phyloP scores from a whole-genome alignment of 306 rosid species.

The Gastrolobium bilobum region DNA sequence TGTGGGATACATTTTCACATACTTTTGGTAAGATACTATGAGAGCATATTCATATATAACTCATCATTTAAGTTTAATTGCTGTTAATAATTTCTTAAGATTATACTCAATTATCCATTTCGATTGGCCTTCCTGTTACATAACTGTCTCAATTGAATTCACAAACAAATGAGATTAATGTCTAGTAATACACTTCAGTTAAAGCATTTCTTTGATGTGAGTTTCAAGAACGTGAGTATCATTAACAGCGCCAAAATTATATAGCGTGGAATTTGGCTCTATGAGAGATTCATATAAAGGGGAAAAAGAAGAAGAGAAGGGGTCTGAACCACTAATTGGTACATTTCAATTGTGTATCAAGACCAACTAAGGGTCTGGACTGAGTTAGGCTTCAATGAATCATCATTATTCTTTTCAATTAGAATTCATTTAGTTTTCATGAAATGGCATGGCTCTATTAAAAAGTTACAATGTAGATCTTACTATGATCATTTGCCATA shows the following conservation, averaged over 20 bases:
- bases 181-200: not conserved
- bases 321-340: no score
- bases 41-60: not conserved
- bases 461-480: no score
- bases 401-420: not conserved
- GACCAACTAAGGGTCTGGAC: no score
- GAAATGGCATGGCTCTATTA: no score
- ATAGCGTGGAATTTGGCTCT: no score
- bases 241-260: no score
- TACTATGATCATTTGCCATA: no score
- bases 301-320: no score
- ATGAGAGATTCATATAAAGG: no score
- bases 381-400: not conserved
- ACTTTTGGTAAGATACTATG: conserved; percentile 55
- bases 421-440: not conserved
- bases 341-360: not conserved
- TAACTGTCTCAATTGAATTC: not conserved
- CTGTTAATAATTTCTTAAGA: not conserved
- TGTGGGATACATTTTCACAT: conserved; percentile 91
- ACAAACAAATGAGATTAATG: not conserved
- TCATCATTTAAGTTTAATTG: not conserved
- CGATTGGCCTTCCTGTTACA: not conserved
- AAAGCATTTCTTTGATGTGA: not conserved
- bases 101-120: not conserved
- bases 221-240: no score